Evolutionary conservation across 139 green algal species (phyloP).

Genomic region (Klebsormidium nitens): DNA sequence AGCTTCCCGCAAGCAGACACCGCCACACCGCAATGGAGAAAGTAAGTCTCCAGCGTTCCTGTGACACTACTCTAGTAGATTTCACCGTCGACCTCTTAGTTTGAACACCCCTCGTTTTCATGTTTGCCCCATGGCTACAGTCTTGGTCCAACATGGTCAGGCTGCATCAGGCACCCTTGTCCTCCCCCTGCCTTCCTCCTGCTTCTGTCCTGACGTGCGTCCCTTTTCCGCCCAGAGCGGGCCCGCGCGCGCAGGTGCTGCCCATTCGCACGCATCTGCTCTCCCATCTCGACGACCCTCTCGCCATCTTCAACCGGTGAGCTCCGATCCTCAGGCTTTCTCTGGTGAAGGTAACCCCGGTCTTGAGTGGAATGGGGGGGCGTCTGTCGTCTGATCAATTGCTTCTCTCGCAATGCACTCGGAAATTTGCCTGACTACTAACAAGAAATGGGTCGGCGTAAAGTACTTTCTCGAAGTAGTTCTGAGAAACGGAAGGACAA

Average conservation of each 20-base stretch:
- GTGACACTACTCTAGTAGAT: neutral
- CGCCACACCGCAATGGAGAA: neutral
- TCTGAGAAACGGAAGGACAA: no score
- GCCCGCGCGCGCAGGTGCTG: constrained; percentile 13
- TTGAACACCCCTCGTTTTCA: no score
- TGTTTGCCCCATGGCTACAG: neutral
- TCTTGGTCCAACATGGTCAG: neutral
- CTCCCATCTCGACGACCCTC: constrained; percentile 49
- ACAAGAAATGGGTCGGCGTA: no score
- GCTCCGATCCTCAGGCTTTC: no score
- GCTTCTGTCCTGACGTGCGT: neutral
- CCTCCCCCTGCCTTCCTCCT: neutral
- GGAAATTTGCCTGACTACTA: no score
- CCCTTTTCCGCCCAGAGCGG: neutral
- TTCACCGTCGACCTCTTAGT: no score
- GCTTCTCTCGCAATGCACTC: no score
- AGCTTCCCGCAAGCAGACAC: constrained; percentile 3
- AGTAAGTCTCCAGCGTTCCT: neutral
- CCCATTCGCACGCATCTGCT: constrained; percentile 50
- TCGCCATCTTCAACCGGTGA: constrained; percentile 23
- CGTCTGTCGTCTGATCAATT: no score
- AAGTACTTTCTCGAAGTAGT: no score
- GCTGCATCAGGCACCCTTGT: neutral
- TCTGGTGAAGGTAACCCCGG: no score
- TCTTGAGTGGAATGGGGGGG: no score